Evolutionary conservation across 257 asterid genomes (phyloP), one percentile per base, ranked within the genome.

Genomic region (Capsicum baccatum): DNA sequence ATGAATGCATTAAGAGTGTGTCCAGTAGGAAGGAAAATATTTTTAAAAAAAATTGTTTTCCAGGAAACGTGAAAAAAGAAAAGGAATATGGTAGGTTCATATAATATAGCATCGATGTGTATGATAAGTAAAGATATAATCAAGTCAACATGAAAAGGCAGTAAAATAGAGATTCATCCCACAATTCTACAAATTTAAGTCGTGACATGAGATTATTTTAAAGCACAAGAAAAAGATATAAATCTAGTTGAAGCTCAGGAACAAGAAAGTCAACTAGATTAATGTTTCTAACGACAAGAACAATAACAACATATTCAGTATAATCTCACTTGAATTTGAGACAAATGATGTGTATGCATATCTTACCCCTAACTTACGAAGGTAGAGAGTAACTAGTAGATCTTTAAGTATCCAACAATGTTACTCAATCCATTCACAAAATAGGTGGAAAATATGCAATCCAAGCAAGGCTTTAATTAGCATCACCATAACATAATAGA

Each of bases 401-500:
- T 2, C 2, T 48, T 76, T 14, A 52, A 21, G 47, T 52, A 12
- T 26, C 63, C 26, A 54, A 50, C 7, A 74, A 12, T 26, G 21
- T 7, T 8, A 74, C 19, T 74, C 19, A 76, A 52, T 17, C 26
- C 21, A 76, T 26, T 76, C 63, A 76, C 63, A 26, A 26, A 73
- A 76, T 52, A 76, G 8, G 81, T 13, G 63, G 60, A 76, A 76
- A 14, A 26, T 26, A 26, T 76, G 64, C 64, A 21, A 8, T 76
- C 21, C 62, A 50, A 54, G 26, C 48, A 76, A 52, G 63, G 15
- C 8, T 50, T 50, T 13, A 44, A 44, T 44, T 17, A 52, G 26
- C 63, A 76, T 21, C 63, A 76, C 47, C 64, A 15, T 26, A 76
- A 54, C 48, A 14, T 76, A 76, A 52, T 21, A 13, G 48, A 52